Evolutionary conservation across 2,329 filamentous ascomycete genomes (phyloP).

Genomic region (Stagonosporopsis tanaceti): DNA sequence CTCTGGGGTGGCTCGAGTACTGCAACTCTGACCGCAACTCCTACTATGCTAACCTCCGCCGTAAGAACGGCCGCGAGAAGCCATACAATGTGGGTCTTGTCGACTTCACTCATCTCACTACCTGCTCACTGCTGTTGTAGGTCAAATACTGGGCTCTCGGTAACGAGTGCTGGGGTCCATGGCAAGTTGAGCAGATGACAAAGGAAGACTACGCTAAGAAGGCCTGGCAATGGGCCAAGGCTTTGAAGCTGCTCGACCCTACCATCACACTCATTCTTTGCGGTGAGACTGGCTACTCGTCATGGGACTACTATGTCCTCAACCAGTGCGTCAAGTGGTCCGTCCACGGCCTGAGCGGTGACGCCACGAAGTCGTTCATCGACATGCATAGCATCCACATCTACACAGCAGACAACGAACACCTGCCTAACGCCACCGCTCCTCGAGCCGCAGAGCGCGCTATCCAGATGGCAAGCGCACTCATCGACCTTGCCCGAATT

Average conservation of each 20-base stretch:
- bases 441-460: constrained; percentile 75
- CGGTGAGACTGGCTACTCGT: constrained; percentile 72
- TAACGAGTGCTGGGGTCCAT: constrained; percentile 75
- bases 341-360: constrained; percentile 58
- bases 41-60: constrained; percentile 81
- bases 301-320: constrained; percentile 78
- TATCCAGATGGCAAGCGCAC: constrained; percentile 71
- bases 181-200: constrained; percentile 73
- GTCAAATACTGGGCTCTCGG: constrained; percentile 88
- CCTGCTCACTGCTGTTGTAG: constrained; percentile 19
- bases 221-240: constrained; percentile 76
- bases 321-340: constrained; percentile 70
- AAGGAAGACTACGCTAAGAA: constrained; percentile 74
- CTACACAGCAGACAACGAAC: constrained; percentile 69
- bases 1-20: constrained; percentile 83
- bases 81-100: constrained; percentile 69
- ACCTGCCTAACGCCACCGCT: constrained; percentile 56
- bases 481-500: constrained; percentile 78
- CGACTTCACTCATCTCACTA: neutral
- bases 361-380: constrained; percentile 62
- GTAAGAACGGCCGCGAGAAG: constrained; percentile 76
- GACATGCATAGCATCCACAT: constrained; percentile 85
- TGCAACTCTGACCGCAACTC: constrained; percentile 82
- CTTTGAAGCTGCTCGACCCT: constrained; percentile 75
- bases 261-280: constrained; percentile 75